Evolutionary conservation across 495 filamentous ascomycete species (phyloP), one percentile per base, ranked within the genome.

Genomic region (Trichoderma gamsii): DNA sequence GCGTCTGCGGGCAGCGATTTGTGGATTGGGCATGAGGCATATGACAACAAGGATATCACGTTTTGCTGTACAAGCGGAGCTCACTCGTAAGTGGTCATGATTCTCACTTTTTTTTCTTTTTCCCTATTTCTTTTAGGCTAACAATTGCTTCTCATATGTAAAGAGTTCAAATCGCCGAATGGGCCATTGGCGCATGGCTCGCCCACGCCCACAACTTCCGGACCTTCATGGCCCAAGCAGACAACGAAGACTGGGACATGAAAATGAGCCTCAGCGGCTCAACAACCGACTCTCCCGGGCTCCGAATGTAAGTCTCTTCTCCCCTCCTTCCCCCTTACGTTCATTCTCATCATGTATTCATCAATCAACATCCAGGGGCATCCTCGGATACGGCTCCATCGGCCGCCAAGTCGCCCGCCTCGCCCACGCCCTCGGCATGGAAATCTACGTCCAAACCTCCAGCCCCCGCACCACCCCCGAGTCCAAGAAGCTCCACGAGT

Each of bases 391-490:
- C 65, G 79, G 79, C 51, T 74, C 77, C 18, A 81, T 78, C 68
- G 92, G 92, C 1, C 81, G 91, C 25, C 91, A 94, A 68, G 84
- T 87, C 65, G 92, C 85, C 25, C 83, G 88, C 18, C 81, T 95
- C 0, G 86, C 84, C 4, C 82, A 84, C 4, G 89, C 89, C 5
- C 75, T 95, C 70, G 92, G 92, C 3, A 93, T 92, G 87, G 84
- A 88, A 32, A 87, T 97, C 21, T 82, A 92, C 69, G 92, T 92
- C 12, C 93, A 91, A 79, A 96, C 92, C 1, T 90, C 89, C 3
- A 83, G 82, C 5, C 84, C 88, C 0, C 82, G 84, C 27, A 66
- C 76, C 3, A 86, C 83, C 0, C 80, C 83, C 0, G 81, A 82
- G 51, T 80, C 85, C 15, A 85, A 85, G 49, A 79, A 76, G 63